phyloP scores from a whole-genome alignment of 805 yeast genomes.

The Candida khao-thaluensis region DNA sequence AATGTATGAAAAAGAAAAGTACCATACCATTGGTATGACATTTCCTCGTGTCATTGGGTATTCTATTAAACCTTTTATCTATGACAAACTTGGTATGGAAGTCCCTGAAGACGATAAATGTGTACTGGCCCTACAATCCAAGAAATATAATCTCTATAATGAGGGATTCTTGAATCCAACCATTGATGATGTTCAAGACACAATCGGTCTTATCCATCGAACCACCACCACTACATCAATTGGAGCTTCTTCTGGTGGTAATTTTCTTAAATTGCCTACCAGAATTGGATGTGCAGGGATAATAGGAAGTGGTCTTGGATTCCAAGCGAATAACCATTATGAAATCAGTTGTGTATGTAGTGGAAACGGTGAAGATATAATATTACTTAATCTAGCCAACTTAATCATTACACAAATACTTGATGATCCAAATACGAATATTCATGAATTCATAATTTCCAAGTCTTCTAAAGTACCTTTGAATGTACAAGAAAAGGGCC shows the following conservation, averaged over 20 bases:
- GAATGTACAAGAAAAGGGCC: neutral
- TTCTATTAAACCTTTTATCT: constrained; percentile 4
- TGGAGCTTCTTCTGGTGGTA: constrained; percentile 55
- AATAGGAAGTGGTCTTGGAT: constrained; percentile 45
- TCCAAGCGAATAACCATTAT: constrained; percentile 16
- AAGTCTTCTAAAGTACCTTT: constrained; percentile 1
- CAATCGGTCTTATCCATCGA: constrained; percentile 42
- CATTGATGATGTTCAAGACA: constrained; percentile 27
- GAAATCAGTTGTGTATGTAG: constrained; percentile 43
- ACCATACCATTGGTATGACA: constrained; percentile 29
- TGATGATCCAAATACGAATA: neutral
- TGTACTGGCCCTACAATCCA: constrained; percentile 7
- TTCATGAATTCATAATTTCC: constrained; percentile 2
- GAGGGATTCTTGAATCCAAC: constrained; percentile 8
- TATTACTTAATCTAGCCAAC: constrained; percentile 42
- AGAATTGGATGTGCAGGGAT: constrained; percentile 56
- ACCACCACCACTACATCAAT: constrained; percentile 14
- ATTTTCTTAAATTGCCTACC: constrained; percentile 48
- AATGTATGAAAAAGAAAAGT: constrained; percentile 16
- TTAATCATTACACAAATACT: constrained; percentile 14
- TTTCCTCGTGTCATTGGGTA: constrained; percentile 31
- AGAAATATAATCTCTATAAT: constrained; percentile 10
- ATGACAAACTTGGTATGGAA: constrained; percentile 6
- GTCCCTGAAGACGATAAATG: neutral
- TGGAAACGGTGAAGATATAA: constrained; percentile 59